phyloP scores from a whole-genome alignment of 129 eudicot species.

The Apium graveolens region DNA sequence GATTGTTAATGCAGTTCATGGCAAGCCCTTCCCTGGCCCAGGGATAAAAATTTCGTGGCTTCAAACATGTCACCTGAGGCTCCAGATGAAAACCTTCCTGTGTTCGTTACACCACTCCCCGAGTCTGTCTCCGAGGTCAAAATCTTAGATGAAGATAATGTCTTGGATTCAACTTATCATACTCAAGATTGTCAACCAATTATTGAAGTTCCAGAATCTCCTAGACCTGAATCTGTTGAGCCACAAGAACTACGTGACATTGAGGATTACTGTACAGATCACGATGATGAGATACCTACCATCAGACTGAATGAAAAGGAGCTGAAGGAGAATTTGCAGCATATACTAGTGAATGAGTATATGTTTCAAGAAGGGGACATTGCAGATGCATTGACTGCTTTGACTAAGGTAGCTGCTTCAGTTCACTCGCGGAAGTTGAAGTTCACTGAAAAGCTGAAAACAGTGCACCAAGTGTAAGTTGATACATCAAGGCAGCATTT shows the following conservation, averaged over 20 bases:
- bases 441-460: conserved; percentile 19
- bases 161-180: background rate
- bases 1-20: conserved; percentile 7
- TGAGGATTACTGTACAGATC: conserved; percentile 23
- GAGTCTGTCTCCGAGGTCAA: background rate
- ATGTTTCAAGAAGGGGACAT: background rate
- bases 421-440: background rate
- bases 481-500: background rate
- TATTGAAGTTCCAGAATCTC: conserved; percentile 18
- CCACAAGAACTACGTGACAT: conserved; percentile 17
- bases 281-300: conserved; percentile 16
- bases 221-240: background rate
- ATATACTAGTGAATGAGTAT: background rate
- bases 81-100: background rate
- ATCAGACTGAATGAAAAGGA: background rate
- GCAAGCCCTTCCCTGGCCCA: conserved; percentile 5
- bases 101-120: background rate
- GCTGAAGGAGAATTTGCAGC: background rate
- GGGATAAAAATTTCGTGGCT: background rate
- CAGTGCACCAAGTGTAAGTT: conserved; percentile 45
- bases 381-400: conserved; percentile 9
- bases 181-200: conserved; percentile 12
- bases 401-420: conserved; percentile 13
- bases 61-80: background rate
- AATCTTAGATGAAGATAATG: background rate